A percentile compares a stretch with the other conserved stretches of the same genome.
phyloP scores from a whole-genome alignment of 768 basidiomycete species.

The Candolleomyces efflorescens region DNA sequence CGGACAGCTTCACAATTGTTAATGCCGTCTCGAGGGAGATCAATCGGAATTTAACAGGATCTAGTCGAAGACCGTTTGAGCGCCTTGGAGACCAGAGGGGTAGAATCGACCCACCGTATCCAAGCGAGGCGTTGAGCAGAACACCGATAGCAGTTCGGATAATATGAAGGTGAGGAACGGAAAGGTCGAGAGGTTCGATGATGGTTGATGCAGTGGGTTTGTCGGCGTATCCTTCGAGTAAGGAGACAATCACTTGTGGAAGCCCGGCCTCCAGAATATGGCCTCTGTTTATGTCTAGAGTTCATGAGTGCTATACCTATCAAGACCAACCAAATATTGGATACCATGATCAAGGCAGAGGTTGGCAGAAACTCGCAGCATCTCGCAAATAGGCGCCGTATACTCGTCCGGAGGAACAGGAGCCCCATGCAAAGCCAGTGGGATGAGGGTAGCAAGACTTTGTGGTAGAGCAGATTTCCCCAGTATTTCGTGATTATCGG shows the following conservation, averaged over 20 bases:
- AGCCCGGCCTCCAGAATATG: conserved; percentile 66
- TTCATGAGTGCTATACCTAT: background rate
- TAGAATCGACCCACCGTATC: conserved; percentile 51
- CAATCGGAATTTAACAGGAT: conserved; percentile 65
- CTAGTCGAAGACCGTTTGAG: conserved; percentile 30
- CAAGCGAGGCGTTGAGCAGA: conserved; percentile 72
- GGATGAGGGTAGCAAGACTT: conserved; percentile 58
- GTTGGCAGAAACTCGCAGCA: conserved; percentile 78
- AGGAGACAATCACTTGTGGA: conserved; percentile 58
- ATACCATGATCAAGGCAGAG: conserved; percentile 80
- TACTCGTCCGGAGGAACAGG: conserved; percentile 41
- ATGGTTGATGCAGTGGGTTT: conserved; percentile 30
- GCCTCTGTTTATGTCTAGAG: conserved; percentile 69
- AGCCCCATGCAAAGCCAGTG: conserved; percentile 47
- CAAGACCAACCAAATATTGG: conserved; percentile 15
- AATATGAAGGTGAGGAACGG: conserved; percentile 62
- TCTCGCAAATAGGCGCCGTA: conserved; percentile 54
- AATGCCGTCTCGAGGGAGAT: conserved; percentile 64
- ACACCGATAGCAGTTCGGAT: conserved; percentile 77
- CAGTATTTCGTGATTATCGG: conserved; percentile 66
- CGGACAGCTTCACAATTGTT: conserved; percentile 65
- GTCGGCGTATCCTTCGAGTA: conserved; percentile 69
- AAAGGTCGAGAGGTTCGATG: conserved; percentile 43
- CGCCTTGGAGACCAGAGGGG: background rate
- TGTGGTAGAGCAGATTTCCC: conserved; percentile 64